These are phyloP conservation scores for Suillus hirtellus DNA, from an alignment of 768 basidiomycete genomes.

Conservation along the genomic window DNA sequence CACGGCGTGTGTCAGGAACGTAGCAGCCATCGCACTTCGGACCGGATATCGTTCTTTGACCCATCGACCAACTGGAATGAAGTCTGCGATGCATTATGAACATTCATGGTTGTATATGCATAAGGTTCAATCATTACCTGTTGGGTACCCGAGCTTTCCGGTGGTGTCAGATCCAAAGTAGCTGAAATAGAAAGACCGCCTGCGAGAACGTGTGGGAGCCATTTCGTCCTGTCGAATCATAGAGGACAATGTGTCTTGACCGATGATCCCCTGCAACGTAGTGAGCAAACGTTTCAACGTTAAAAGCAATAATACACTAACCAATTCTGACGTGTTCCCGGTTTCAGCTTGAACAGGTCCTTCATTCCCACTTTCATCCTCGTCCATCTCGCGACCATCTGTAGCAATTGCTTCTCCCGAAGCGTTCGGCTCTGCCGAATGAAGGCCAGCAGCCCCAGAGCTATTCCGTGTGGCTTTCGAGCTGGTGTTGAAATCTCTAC, in stretches of 20 bases:
- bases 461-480: conserved; percentile 25
- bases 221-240: conserved; percentile 79
- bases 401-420: conserved; percentile 15
- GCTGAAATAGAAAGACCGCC: conserved; percentile 53
- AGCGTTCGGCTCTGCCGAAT: background rate
- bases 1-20: conserved; percentile 73
- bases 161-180: conserved; percentile 38
- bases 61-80: conserved; percentile 60
- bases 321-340: conserved; percentile 22
- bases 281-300: conserved; percentile 11
- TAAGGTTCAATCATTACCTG: conserved; percentile 44
- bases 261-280: conserved; percentile 56
- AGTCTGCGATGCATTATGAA: conserved; percentile 42
- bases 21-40: conserved; percentile 57
- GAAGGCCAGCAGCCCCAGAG: conserved; percentile 1
- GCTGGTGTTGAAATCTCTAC: conserved; percentile 48
- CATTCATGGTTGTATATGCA: background rate
- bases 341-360: conserved; percentile 14
- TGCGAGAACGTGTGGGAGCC: conserved; percentile 54
- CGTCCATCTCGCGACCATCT: conserved; percentile 19
- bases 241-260: conserved; percentile 68
- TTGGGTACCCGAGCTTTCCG: conserved; percentile 58
- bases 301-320: conserved; percentile 16
- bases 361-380: conserved; percentile 22
- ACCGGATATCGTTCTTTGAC: conserved; percentile 56